Percentiles rank a stretch among this genome's conserved stretches.
phyloP scores from a whole-genome alignment of 2,329 filamentous ascomycete genomes.

The Mariannaea sp. region DNA sequence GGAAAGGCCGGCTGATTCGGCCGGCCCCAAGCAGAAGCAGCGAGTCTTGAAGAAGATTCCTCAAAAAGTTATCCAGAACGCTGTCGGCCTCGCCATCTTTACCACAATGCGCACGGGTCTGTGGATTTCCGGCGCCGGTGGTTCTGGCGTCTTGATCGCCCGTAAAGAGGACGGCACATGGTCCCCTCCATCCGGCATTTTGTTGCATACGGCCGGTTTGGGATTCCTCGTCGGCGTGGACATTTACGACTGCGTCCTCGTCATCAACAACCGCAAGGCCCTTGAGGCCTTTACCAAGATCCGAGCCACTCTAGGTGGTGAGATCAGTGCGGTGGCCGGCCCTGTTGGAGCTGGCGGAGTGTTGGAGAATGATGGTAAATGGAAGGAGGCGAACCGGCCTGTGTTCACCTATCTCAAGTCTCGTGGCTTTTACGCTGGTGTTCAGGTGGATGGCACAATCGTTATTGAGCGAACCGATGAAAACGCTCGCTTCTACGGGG shows the following conservation, averaged over 20 bases:
- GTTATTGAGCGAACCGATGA: slow-evolving; percentile 82
- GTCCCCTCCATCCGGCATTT: slow-evolving; percentile 80
- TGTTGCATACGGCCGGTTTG: slow-evolving; percentile 77
- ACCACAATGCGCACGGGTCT: slow-evolving; percentile 70
- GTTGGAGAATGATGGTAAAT: slow-evolving; percentile 61
- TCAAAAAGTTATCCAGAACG: slow-evolving; percentile 63
- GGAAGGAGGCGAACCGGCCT: slow-evolving; percentile 56
- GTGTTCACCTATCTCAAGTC: slow-evolving; percentile 78
- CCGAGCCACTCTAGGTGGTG: slow-evolving; percentile 75
- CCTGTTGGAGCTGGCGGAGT: slow-evolving; percentile 72
- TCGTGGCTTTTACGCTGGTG: slow-evolving; percentile 82
- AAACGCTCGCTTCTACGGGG: slow-evolving; percentile 82
- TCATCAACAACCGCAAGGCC: slow-evolving; percentile 78
- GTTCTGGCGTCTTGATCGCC: slow-evolving; percentile 66
- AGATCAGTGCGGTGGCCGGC: slow-evolving; percentile 74
- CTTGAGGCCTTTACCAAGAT: slow-evolving; percentile 76
- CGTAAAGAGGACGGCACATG: slow-evolving; percentile 69
- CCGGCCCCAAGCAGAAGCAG: slow-evolving; percentile 47
- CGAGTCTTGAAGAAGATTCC: slow-evolving; percentile 59
- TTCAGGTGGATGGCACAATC: slow-evolving; percentile 84
- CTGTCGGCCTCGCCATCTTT: slow-evolving; percentile 72
- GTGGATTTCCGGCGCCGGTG: slow-evolving; percentile 69
- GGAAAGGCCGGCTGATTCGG: slow-evolving; percentile 32
- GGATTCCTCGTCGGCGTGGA: slow-evolving; percentile 82
- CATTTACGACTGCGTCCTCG: slow-evolving; percentile 85